Evolutionary conservation across 192 early-diverging fungal genomes (phyloP), one percentile per base, ranked within the genome.

Genomic region (Entophlyctis luteolus): DNA sequence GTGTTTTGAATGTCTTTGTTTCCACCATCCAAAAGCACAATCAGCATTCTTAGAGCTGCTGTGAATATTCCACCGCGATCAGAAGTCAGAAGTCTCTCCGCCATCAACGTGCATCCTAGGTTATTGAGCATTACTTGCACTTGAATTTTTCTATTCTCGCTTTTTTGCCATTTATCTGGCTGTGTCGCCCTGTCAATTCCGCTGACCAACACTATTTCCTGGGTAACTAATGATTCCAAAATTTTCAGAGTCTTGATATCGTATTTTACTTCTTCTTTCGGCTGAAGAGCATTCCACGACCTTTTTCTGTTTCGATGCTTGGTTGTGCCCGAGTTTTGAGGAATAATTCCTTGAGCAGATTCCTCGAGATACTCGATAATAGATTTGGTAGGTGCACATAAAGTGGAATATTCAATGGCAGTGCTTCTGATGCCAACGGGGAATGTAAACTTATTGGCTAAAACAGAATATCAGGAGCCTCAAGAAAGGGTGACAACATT

Each of bases 201-300:
- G 25, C 56, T 52, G 14, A 74, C 49, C 4, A 4, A 5, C 18
- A 48, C 67, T 31, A 75, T 75, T 50, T 72, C 37, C 47, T 56
- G 52, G 3, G 56, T 74, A 32, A 73, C 56, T 2, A 75, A 33
- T 52, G 34, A 71, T 29, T 74, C 72, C 37, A 75, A 35, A 47
- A 75, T 72, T 74, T 60, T 39, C 16, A 75, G 49, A 1, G 73
- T 75, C 56, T 75, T 72, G 27, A 75, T 52, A 35, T 75, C 73
- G 50, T 75, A 70, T 49, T 59, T 66, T 16, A 66, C 42, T 27
- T 66, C 63, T 8, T 66, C 50, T 0, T 22, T 35, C 6, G 16
- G 27, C 10, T 29, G 4, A 5, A 31, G 14, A 14, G 20, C 2
- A 1, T 53, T 66, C 23, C n/a, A 12, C 12, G 33, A 34, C 28